Evolutionary conservation across 352 stramenopile species (phyloP).

Genomic region (Globisporangium apiculatum): DNA sequence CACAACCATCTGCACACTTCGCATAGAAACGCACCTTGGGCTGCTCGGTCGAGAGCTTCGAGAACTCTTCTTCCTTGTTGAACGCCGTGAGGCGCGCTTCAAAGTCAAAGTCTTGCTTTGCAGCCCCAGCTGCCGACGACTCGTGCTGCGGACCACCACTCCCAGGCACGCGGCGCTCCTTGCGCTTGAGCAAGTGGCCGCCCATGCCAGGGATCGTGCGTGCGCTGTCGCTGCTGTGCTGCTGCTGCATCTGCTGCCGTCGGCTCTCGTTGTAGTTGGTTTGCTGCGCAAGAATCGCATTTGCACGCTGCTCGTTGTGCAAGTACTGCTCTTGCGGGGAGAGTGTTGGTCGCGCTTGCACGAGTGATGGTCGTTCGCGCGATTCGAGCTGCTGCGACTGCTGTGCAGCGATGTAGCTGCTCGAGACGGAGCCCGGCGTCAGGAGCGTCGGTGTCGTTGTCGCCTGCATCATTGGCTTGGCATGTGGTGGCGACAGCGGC

Average conservation of each 20-base stretch:
- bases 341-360: constrained; percentile 8
- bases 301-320: constrained; percentile 16
- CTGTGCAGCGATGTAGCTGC: constrained; percentile 16
- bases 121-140: constrained; percentile 12
- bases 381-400: constrained; percentile 10
- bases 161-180: constrained; percentile 55
- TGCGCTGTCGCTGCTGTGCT: constrained; percentile 10
- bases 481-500: constrained; percentile 9
- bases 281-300: constrained; percentile 12
- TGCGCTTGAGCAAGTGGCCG: constrained; percentile 69
- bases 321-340: constrained; percentile 11
- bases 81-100: constrained; percentile 54
- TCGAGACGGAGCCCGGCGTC: constrained; percentile 46
- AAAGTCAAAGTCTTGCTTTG: constrained; percentile 63
- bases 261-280: constrained; percentile 14
- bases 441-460: constrained; percentile 39
- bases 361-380: constrained; percentile 3
- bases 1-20: no score
- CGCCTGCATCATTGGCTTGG: constrained; percentile 15
- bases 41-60: constrained; percentile 50
- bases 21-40: constrained; percentile 15
- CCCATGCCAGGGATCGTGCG: constrained; percentile 81
- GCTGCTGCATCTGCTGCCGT: constrained; percentile 11
- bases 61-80: constrained; percentile 77
- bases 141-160: constrained; percentile 26